Percentiles rank a stretch among this genome's conserved stretches.
phyloP scores from a whole-genome alignment of 768 basidiomycete species.

The Chalciporus piperatus region DNA sequence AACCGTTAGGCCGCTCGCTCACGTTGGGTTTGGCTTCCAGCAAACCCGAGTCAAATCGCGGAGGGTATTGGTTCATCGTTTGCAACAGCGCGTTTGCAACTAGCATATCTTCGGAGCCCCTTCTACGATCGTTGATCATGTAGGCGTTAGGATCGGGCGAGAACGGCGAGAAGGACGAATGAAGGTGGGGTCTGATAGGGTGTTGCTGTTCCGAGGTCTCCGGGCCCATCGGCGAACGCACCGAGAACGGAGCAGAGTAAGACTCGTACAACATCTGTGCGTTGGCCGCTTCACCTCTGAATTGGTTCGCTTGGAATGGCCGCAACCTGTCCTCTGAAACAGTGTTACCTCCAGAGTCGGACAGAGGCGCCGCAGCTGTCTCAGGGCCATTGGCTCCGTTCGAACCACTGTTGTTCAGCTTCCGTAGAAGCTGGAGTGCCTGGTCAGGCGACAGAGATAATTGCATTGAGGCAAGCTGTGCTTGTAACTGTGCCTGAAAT shows the following conservation, averaged over 20 bases:
- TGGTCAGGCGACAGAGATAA: constrained; percentile 54
- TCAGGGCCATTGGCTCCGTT: constrained; percentile 21
- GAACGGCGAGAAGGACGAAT: constrained; percentile 64
- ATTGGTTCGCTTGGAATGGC: constrained; percentile 19
- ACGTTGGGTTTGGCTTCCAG: constrained; percentile 37
- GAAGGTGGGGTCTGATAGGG: constrained; percentile 18
- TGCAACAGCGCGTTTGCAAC: constrained; percentile 46
- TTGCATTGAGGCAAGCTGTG: constrained; percentile 26
- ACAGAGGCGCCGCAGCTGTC: constrained; percentile 2
- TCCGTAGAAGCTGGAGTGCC: constrained; percentile 59
- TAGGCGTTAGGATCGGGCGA: constrained; percentile 68
- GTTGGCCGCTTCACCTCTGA: constrained; percentile 13
- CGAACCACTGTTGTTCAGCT: constrained; percentile 45
- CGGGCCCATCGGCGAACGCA: constrained; percentile 11
- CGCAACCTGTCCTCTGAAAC: constrained; percentile 24
- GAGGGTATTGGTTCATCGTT: constrained; percentile 48
- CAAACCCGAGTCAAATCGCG: constrained; percentile 41
- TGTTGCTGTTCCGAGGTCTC: constrained; percentile 18
- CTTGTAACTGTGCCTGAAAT: constrained; percentile 37
- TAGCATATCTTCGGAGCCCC: constrained; percentile 35
- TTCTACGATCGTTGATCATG: constrained; percentile 34
- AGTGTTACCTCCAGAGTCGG: constrained; percentile 17
- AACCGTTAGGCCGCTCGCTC: constrained; percentile 40
- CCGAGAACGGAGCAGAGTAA: constrained; percentile 16
- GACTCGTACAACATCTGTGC: constrained; percentile 20